Evolutionary conservation across 208 protist genomes (phyloP).

Genomic region (Trypanosoma theileri): DNA sequence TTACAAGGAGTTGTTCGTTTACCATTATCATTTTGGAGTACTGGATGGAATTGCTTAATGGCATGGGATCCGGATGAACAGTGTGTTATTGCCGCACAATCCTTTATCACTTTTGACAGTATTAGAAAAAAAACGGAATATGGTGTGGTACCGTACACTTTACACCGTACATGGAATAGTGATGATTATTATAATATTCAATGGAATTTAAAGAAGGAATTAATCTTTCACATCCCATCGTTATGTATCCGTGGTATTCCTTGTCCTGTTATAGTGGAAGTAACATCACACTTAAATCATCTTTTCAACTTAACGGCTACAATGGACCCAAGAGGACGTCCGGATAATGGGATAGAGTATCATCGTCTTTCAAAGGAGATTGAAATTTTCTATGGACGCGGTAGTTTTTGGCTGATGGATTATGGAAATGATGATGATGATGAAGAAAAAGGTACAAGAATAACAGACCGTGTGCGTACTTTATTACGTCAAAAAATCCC

Average conservation of each 20-base stretch:
- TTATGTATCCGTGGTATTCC: constrained; percentile 8
- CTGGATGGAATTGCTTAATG: background rate
- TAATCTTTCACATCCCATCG: background rate
- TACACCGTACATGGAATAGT: background rate
- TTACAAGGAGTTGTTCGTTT: background rate
- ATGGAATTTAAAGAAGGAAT: background rate
- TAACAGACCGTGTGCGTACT: background rate
- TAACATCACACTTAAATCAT: background rate
- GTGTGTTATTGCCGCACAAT: background rate
- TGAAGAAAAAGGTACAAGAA: background rate
- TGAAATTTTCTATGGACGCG: constrained; percentile 2
- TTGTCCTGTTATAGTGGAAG: constrained; percentile 3
- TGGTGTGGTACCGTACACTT: background rate
- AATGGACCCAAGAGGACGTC: background rate
- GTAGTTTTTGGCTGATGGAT: constrained; percentile 7
- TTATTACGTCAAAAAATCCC: background rate
- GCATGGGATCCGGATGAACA: background rate
- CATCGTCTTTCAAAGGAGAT: background rate
- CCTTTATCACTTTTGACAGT: background rate
- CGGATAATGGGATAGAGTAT: background rate
- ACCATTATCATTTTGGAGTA: background rate
- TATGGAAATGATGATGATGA: background rate
- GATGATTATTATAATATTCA: background rate
- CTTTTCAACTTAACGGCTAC: background rate
- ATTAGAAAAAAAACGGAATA: constrained; percentile 13